phyloP scores from a whole-genome alignment of 805 yeast species.

The Brettanomyces nanus region DNA sequence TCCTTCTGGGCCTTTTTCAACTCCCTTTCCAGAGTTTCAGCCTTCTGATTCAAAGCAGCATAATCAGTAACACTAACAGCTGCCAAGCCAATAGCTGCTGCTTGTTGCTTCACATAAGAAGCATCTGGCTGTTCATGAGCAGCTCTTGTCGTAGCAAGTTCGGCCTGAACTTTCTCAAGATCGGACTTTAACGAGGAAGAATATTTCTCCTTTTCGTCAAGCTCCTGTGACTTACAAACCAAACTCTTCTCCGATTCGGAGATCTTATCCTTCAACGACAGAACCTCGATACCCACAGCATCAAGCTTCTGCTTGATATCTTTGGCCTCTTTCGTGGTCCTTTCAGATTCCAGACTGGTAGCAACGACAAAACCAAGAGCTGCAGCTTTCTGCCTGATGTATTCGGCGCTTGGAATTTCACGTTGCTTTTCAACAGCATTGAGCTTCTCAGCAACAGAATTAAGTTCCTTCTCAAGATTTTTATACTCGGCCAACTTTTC shows the following conservation, averaged over 20 bases:
- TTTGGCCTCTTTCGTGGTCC: slow-evolving; percentile 3
- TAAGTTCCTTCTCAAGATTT: not conserved
- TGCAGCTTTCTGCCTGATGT: slow-evolving; percentile 20
- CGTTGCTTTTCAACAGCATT: not conserved
- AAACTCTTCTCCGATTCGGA: not conserved
- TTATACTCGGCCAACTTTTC: not conserved
- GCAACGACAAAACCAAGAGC: slow-evolving; percentile 26
- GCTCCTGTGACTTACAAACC: not conserved
- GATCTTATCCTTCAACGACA: not conserved
- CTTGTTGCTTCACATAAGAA: slow-evolving; percentile 16
- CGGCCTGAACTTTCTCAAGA: slow-evolving; percentile 1
- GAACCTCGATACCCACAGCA: not conserved
- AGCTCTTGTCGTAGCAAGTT: slow-evolving; percentile 3
- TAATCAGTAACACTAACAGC: not conserved
- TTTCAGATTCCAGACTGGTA: slow-evolving; percentile 8
- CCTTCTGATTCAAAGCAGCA: slow-evolving; percentile 3
- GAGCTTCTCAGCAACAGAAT: not conserved
- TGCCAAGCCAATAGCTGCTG: slow-evolving; percentile 9
- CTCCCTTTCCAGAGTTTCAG: no score
- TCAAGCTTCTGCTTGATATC: no score
- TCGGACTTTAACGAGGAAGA: slow-evolving; percentile 1
- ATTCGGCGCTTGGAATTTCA: slow-evolving; percentile 7
- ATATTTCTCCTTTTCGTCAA: not conserved
- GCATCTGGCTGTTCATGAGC: slow-evolving; percentile 11
- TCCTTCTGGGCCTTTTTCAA: no score